Conservation (phyloP, 2,329 filamentous ascomycete genomes). For the Monilinia laxa region DNA sequence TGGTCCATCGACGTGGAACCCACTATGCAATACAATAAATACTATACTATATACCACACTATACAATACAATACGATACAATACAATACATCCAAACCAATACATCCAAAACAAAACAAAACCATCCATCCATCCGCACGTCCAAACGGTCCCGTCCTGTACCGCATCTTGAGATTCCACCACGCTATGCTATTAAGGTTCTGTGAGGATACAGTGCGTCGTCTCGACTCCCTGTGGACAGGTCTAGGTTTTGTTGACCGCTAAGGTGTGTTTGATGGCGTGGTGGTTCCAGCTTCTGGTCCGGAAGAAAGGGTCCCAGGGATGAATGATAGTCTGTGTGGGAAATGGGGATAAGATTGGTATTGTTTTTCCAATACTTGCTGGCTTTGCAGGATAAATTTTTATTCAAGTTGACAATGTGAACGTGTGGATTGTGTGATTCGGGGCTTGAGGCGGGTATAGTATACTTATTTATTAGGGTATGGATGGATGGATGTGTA, state of each 20-base stretch:
- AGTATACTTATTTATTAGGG: neutral
- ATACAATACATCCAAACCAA: neutral
- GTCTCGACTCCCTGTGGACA: neutral
- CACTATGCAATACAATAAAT: neutral
- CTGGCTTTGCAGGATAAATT: no score
- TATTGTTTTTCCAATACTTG: no score
- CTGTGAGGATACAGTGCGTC: neutral
- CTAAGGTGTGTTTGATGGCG: constrained; percentile 20
- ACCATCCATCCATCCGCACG: neutral
- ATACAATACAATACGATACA: no score
- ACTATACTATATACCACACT: no score
- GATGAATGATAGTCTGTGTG: neutral
- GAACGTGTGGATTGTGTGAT: neutral
- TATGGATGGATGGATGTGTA: no score
- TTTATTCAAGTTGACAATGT: neutral
- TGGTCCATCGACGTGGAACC: neutral
- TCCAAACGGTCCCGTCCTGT: constrained; percentile 9
- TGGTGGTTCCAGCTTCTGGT: neutral
- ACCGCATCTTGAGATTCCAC: neutral
- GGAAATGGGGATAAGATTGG: no score
- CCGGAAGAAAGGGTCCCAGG: no score
- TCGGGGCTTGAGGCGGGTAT: neutral
- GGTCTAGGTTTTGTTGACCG: constrained; percentile 23
- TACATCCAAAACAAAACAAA: no score
- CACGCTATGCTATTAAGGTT: neutral